These are phyloP conservation scores for Aureobasidium melanogenum DNA, from an alignment of 2,329 filamentous ascomycete species.

Conservation along the genomic window DNA sequence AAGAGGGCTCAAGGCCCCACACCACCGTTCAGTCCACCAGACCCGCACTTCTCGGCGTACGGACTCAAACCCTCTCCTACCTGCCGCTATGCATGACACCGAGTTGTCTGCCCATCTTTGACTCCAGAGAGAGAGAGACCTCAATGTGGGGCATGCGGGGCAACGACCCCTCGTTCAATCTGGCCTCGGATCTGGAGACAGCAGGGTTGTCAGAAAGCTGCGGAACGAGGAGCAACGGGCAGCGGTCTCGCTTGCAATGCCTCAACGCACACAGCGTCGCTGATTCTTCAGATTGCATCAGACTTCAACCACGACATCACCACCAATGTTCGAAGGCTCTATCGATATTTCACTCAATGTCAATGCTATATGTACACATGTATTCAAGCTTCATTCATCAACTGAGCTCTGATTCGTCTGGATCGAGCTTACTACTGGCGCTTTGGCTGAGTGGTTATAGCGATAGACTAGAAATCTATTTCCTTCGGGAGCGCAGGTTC, in stretches of 20 bases:
- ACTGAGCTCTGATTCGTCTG: not conserved
- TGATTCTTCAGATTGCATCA: not conserved
- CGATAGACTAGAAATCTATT: conserved; percentile 12
- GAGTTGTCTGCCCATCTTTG: not conserved
- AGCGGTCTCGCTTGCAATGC: not conserved
- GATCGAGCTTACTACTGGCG: not conserved
- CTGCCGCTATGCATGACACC: not conserved
- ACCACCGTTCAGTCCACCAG: not conserved
- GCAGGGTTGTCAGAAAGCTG: not conserved
- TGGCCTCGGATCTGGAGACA: not conserved
- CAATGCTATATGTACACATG: too few species aligned
- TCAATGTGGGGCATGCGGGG: conserved; percentile 10
- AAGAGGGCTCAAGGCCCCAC: not conserved
- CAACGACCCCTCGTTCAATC: not conserved
- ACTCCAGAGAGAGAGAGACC: not conserved
- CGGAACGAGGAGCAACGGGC: not conserved
- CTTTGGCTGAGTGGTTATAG: conserved; percentile 12
- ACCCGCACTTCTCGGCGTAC: not conserved
- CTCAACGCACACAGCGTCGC: not conserved
- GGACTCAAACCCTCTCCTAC: not conserved
- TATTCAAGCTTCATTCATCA: too few species aligned
- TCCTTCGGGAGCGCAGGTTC: conserved; percentile 6
- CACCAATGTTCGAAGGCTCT: too few species aligned
- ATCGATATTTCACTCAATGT: too few species aligned
- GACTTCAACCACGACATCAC: not conserved